Percentiles rank a stretch among this genome's conserved stretches.
Evolutionary conservation across 805 yeast genomes (phyloP).

Genomic region (Teunomyces lycoperdinae): DNA sequence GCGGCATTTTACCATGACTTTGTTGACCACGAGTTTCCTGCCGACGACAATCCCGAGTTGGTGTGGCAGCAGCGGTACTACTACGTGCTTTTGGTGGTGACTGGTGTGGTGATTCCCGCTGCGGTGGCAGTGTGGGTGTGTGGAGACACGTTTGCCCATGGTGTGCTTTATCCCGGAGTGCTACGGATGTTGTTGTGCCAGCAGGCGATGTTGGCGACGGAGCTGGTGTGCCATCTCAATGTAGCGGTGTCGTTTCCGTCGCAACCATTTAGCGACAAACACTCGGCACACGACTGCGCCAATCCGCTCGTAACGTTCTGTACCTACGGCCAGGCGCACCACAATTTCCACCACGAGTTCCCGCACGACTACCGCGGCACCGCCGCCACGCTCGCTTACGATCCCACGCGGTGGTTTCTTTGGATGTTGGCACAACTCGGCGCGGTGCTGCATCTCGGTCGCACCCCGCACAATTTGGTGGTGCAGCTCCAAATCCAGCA

Average conservation of each 20-base stretch:
- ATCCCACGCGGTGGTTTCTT: slow-evolving; percentile 82
- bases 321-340: slow-evolving; percentile 88
- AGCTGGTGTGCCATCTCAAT: slow-evolving; percentile 74
- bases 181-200: slow-evolving; percentile 70
- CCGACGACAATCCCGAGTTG: slow-evolving; percentile 12
- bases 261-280: slow-evolving; percentile 49
- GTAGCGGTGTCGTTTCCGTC: slow-evolving; percentile 67
- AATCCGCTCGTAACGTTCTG: slow-evolving; percentile 56
- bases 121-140: slow-evolving; percentile 22
- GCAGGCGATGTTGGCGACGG: slow-evolving; percentile 73
- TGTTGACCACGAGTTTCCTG: slow-evolving; percentile 37
- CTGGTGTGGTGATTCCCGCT: slow-evolving; percentile 31
- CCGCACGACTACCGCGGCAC: slow-evolving; percentile 87
- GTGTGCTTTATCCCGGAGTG: slow-evolving; percentile 69
- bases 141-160: slow-evolving; percentile 30
- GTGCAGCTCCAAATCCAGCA: slow-evolving; percentile 57
- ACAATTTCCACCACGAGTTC: slow-evolving; percentile 93
- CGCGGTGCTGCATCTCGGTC: slow-evolving; percentile 55
- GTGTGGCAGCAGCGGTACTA: slow-evolving; percentile 36
- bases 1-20: slow-evolving; percentile 30
- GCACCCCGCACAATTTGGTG: slow-evolving; percentile 66
- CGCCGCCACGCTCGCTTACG: slow-evolving; percentile 68
- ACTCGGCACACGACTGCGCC: slow-evolving; percentile 67
- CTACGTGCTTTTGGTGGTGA: slow-evolving; percentile 24
- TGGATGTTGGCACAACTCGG: slow-evolving; percentile 51